phyloP scores from a whole-genome alignment of 176 grass and related monocot genomes.

The Triticum turgidum region DNA sequence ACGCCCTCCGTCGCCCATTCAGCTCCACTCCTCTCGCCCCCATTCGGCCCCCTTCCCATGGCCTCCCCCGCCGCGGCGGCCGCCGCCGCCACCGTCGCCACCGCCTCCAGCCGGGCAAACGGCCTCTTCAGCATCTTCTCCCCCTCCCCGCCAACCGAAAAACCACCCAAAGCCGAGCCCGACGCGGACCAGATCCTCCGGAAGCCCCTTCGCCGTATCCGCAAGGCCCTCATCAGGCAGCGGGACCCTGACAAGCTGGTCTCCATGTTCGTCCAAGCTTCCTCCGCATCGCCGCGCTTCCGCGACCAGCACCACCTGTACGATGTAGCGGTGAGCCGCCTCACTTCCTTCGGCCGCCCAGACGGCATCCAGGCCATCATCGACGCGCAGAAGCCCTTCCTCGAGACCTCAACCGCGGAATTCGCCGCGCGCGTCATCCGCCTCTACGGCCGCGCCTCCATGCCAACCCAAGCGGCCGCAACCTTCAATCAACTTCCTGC shows the following conservation, averaged over 20 bases:
- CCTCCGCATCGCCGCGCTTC: slow-evolving; percentile 33
- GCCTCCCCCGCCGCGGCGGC: no score
- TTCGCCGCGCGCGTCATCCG: slow-evolving; percentile 54
- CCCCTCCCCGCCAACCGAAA: no score
- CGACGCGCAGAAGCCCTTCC: slow-evolving; percentile 61
- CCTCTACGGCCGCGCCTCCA: slow-evolving; percentile 59
- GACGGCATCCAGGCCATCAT: slow-evolving; percentile 56
- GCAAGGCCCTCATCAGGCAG: slow-evolving; percentile 33
- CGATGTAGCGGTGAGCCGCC: slow-evolving; percentile 46
- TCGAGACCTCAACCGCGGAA: slow-evolving; percentile 26
- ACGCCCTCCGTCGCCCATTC: no score
- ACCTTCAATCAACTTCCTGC: slow-evolving; percentile 39
- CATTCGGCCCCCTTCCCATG: no score
- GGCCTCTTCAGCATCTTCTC: no score
- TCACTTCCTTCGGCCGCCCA: slow-evolving; percentile 19
- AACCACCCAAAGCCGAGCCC: no score
- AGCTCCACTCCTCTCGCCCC: no score
- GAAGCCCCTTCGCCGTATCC: neutral
- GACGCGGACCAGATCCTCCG: no score
- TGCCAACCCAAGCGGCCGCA: slow-evolving; percentile 43
- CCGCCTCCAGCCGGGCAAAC: no score
- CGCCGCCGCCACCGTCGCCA: no score
- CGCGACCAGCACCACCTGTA: slow-evolving; percentile 48
- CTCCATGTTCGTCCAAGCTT: slow-evolving; percentile 42
- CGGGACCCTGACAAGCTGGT: slow-evolving; percentile 56